Percentiles rank a stretch among this genome's conserved stretches.
Conservation (phyloP, 139 green algal genomes). For the Coelastrella sp. region DNA sequence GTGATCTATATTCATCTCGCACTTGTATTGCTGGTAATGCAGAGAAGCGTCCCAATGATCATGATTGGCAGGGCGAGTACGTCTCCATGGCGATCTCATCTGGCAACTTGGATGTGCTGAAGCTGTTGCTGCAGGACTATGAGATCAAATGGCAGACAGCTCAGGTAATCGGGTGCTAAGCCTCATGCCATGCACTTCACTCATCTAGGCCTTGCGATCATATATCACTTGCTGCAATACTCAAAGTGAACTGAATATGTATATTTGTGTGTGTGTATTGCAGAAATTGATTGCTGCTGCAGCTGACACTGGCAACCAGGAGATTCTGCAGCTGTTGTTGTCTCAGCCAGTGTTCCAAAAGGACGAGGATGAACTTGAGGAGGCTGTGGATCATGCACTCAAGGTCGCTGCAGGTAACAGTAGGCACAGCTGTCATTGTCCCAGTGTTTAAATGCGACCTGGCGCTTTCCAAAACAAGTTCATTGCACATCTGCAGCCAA, state of each 20-base stretch:
- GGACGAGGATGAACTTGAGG: constrained; percentile 42
- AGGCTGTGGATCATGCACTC: constrained; percentile 30
- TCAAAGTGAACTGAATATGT: too few species aligned
- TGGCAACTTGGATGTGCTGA: constrained; percentile 30
- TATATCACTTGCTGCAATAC: too few species aligned
- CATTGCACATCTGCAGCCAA: too few species aligned
- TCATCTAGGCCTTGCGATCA: too few species aligned
- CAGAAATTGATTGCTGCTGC: constrained; percentile 25
- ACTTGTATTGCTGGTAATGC: too few species aligned
- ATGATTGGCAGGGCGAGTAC: constrained; percentile 40
- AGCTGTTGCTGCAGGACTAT: constrained; percentile 41
- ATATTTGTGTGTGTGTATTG: too few species aligned
- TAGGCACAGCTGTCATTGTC: background rate
- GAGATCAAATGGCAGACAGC: constrained; percentile 26
- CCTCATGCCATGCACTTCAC: background rate
- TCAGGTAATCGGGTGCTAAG: constrained; percentile 17
- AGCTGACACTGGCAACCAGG: background rate
- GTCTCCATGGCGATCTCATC: constrained; percentile 1
- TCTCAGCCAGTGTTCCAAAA: background rate
- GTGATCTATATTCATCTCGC: too few species aligned
- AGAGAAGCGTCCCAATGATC: background rate
- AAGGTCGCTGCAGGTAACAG: constrained; percentile 29
- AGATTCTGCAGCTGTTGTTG: background rate
- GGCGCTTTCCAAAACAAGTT: too few species aligned
- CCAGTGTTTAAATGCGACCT: too few species aligned